Evolutionary conservation across 2,329 filamentous ascomycete genomes (phyloP).

Genomic region (Phoma sp.): DNA sequence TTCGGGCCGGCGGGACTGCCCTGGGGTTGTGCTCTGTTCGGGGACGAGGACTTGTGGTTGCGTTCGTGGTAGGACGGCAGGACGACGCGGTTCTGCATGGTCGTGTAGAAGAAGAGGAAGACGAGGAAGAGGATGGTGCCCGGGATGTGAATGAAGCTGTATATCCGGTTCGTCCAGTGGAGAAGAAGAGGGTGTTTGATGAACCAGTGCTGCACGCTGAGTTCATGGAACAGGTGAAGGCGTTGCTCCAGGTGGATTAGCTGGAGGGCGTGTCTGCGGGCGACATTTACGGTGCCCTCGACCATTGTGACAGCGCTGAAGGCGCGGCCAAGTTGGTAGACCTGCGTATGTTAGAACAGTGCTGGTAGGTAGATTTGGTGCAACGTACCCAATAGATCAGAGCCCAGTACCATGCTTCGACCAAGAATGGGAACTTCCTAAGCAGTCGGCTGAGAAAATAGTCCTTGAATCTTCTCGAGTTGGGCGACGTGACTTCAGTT

Average conservation of each 20-base stretch:
- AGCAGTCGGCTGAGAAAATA: constrained; percentile 70
- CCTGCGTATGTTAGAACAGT: constrained; percentile 53
- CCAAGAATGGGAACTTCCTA: constrained; percentile 73
- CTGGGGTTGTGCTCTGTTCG: constrained; percentile 11
- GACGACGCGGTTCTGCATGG: constrained; percentile 62
- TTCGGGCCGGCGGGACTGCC: constrained; percentile 57
- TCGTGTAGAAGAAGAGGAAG: constrained; percentile 74
- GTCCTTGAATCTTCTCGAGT: constrained; percentile 67
- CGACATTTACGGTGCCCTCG: constrained; percentile 72
- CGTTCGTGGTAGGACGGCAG: constrained; percentile 51
- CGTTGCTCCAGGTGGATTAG: constrained; percentile 71
- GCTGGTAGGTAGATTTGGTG: background rate
- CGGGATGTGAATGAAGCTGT: constrained; percentile 81
- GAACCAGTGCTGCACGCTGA: constrained; percentile 66
- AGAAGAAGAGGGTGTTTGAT: constrained; percentile 64
- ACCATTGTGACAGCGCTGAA: constrained; percentile 74
- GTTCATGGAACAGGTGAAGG: constrained; percentile 71
- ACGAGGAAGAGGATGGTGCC: constrained; percentile 75
- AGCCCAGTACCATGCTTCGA: constrained; percentile 80
- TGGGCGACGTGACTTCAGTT: constrained; percentile 64
- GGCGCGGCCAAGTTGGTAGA: constrained; percentile 77
- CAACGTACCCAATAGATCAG: constrained; percentile 75
- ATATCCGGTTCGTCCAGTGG: constrained; percentile 74
- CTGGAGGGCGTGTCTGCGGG: constrained; percentile 72
- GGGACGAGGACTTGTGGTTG: constrained; percentile 31